Evolutionary conservation across 306 rosid species (phyloP).

Genomic region (Cicer chorassanicum): DNA sequence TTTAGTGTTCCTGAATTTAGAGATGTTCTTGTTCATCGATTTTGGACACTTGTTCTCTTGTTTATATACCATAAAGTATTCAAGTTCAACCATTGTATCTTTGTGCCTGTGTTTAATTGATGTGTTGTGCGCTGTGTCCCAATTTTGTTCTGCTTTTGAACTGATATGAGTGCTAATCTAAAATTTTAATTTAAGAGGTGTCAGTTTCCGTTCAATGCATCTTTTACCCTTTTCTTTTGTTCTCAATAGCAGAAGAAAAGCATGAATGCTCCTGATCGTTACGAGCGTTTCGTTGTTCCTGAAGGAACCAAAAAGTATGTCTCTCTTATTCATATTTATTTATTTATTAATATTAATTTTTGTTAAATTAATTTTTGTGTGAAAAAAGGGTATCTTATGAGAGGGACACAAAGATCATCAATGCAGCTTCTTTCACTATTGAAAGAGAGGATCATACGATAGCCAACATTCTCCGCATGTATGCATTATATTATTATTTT

Average conservation of each 20-base stretch:
- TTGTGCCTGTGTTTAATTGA: too few relatives aligned
- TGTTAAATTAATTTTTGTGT: neutral
- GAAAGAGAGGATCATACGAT: slow-evolving; percentile 95
- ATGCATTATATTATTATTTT: neutral
- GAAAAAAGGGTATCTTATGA: slow-evolving; percentile 77
- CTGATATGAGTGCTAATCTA: too few relatives aligned
- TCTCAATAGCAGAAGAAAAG: neutral
- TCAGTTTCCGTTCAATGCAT: neutral
- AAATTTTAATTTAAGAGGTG: too few relatives aligned
- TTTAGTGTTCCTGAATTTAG: too few relatives aligned
- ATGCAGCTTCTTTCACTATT: slow-evolving; percentile 83
- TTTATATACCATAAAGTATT: too few relatives aligned
- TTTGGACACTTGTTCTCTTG: too few relatives aligned
- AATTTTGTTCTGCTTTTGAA: too few relatives aligned
- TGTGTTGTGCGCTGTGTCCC: too few relatives aligned
- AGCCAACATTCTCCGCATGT: slow-evolving; percentile 76
- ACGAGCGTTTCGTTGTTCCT: slow-evolving; percentile 93
- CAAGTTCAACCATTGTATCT: too few relatives aligned
- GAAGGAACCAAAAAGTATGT: slow-evolving; percentile 81
- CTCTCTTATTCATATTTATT: neutral
- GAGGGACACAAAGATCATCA: slow-evolving; percentile 94
- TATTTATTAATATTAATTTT: neutral
- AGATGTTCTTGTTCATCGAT: too few relatives aligned
- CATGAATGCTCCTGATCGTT: slow-evolving; percentile 96
- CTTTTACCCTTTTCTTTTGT: too few relatives aligned